Evolutionary conservation across 371 early-diverging fungal species (phyloP).

Genomic region (Mortierella sp.): DNA sequence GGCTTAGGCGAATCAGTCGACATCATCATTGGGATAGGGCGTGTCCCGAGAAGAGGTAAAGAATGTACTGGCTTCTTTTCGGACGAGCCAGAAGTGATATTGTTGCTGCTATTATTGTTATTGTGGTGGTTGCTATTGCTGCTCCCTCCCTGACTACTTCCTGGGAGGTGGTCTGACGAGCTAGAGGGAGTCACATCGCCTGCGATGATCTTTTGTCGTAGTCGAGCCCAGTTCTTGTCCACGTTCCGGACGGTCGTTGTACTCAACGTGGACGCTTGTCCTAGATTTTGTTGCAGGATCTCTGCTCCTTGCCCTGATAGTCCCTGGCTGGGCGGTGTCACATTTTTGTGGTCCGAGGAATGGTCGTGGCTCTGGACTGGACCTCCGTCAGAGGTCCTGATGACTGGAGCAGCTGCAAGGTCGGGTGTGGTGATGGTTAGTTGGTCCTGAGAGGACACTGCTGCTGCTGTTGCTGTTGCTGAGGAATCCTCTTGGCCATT

Average conservation of each 20-base stretch:
- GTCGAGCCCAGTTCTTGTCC: constrained; percentile 47
- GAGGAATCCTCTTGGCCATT: too few relatives aligned
- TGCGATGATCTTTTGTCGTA: constrained; percentile 44
- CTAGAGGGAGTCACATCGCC: background rate
- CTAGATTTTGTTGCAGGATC: background rate
- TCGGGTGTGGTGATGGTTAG: too few relatives aligned
- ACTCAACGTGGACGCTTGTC: background rate
- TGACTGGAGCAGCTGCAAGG: background rate
- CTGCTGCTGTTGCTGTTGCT: too few relatives aligned
- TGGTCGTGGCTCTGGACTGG: constrained; percentile 4
- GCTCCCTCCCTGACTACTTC: too few relatives aligned
- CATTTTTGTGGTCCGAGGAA: background rate
- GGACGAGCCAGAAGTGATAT: background rate
- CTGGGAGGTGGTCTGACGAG: too few relatives aligned
- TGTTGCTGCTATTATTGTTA: too few relatives aligned
- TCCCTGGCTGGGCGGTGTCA: background rate
- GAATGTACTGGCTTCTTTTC: background rate
- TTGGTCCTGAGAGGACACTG: too few relatives aligned
- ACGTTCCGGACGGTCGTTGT: constrained; percentile 10
- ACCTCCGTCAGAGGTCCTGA: background rate
- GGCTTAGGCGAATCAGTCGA: background rate
- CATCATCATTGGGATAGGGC: constrained; percentile 1
- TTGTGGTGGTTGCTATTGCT: too few relatives aligned
- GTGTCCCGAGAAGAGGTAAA: background rate
- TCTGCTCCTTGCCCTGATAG: background rate